phyloP scores from a whole-genome alignment of 2,329 filamentous ascomycete species.

The Aspergillus pseudoglaucus region DNA sequence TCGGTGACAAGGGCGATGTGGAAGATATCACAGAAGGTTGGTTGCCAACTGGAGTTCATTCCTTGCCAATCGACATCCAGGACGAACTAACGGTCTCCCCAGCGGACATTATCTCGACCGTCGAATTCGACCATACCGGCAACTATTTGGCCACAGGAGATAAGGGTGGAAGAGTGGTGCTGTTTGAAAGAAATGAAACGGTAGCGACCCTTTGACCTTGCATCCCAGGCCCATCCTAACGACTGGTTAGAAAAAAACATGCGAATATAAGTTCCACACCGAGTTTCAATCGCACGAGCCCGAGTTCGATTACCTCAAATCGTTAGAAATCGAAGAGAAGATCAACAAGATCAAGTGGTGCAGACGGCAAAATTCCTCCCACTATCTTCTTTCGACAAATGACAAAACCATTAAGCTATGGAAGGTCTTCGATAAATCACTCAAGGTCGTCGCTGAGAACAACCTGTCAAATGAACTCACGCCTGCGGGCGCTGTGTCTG shows the following conservation, averaged over 20 bases:
- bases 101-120: slow-evolving; percentile 49
- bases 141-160: slow-evolving; percentile 49
- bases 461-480: slow-evolving; percentile 94
- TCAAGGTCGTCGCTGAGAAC: slow-evolving; percentile 98
- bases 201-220: slow-evolving; percentile 42
- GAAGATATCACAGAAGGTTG: slow-evolving; percentile 96
- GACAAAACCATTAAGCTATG: slow-evolving; percentile 99
- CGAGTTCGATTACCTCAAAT: slow-evolving; percentile 99
- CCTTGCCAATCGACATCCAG: slow-evolving; percentile 3
- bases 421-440: slow-evolving; percentile 99
- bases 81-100: slow-evolving; percentile 1
- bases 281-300: slow-evolving; percentile 99
- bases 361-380: slow-evolving; percentile 92
- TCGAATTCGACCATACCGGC: slow-evolving; percentile 48
- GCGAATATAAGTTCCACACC: slow-evolving; percentile 99
- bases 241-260: slow-evolving; percentile 82
- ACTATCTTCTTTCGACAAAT: slow-evolving; percentile 96
- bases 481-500: slow-evolving; percentile 63
- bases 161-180: slow-evolving; percentile 46
- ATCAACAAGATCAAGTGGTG: slow-evolving; percentile 99
- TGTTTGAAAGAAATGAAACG: slow-evolving; percentile 76
- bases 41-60: slow-evolving; percentile 9
- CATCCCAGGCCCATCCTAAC: slow-evolving; percentile 26
- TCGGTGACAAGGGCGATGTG: slow-evolving; percentile 98
- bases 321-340: slow-evolving; percentile 98